phyloP scores from a whole-genome alignment of 2,329 filamentous ascomycete genomes.

The Pseudocercospora eumusae region DNA sequence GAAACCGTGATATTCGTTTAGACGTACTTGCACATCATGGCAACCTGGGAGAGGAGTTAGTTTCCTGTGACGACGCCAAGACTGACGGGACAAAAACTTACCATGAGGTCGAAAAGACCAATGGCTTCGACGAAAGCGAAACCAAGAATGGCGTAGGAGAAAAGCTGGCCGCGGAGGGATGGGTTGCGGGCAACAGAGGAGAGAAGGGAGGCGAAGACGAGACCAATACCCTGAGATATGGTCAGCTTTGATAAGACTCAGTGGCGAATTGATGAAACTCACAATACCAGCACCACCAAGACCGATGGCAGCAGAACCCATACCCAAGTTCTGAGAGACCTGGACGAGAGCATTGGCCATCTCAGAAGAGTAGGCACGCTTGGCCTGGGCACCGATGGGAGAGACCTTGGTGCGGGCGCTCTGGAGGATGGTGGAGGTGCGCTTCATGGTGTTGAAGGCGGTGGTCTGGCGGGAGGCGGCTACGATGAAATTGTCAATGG shows the following conservation, averaged over 20 bases:
- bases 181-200: slow-evolving; percentile 92
- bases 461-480: slow-evolving; percentile 47
- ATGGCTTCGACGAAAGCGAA: slow-evolving; percentile 94
- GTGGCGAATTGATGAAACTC: not conserved
- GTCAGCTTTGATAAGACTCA: slow-evolving; percentile 54
- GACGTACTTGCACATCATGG: slow-evolving; percentile 77
- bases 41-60: slow-evolving; percentile 56
- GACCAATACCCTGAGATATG: slow-evolving; percentile 88
- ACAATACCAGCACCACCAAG: slow-evolving; percentile 50
- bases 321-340: slow-evolving; percentile 88
- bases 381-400: slow-evolving; percentile 51
- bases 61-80: not conserved
- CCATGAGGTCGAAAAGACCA: slow-evolving; percentile 49
- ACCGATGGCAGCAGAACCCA: slow-evolving; percentile 87
- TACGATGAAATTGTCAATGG: slow-evolving; percentile 27
- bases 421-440: slow-evolving; percentile 57
- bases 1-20: slow-evolving; percentile 33
- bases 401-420: slow-evolving; percentile 37
- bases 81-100: not conserved
- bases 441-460: slow-evolving; percentile 74
- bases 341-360: slow-evolving; percentile 85
- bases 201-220: slow-evolving; percentile 88
- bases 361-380: slow-evolving; percentile 80
- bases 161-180: slow-evolving; percentile 90
- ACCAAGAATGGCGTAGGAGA: slow-evolving; percentile 93